Evolutionary conservation across 2,329 filamentous ascomycete genomes (phyloP).

Genomic region (Penicillium sp.): DNA sequence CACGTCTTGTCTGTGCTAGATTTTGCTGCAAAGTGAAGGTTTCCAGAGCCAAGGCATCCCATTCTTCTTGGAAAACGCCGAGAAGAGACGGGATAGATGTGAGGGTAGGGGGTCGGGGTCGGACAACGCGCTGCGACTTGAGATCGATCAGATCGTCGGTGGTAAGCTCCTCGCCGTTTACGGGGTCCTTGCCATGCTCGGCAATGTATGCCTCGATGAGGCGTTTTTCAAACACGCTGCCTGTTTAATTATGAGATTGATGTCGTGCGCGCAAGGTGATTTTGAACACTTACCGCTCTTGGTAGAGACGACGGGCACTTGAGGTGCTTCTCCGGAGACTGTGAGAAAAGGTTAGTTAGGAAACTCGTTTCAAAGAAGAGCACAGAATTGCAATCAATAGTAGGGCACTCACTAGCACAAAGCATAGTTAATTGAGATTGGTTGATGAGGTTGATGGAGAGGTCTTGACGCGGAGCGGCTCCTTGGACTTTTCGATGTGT

Average conservation of each 20-base stretch:
- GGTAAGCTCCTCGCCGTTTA: constrained; percentile 80
- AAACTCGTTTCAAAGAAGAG: not conserved
- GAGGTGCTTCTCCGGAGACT: constrained; percentile 96
- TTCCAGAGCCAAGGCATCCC: constrained; percentile 90
- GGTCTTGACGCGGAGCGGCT: constrained; percentile 35
- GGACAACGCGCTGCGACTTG: constrained; percentile 78
- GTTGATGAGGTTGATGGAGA: constrained; percentile 25
- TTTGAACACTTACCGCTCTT: constrained; percentile 71
- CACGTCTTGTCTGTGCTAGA: constrained; percentile 83
- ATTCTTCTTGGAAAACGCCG: constrained; percentile 95
- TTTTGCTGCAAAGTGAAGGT: constrained; percentile 89
- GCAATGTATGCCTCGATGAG: constrained; percentile 93
- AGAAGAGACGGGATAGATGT: constrained; percentile 95
- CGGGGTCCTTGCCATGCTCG: constrained; percentile 89
- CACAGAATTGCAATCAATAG: constrained; percentile 8
- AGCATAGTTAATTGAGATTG: constrained; percentile 50
- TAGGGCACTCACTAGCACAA: constrained; percentile 60
- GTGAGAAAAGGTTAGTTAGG: constrained; percentile 24
- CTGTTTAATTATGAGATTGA: constrained; percentile 48
- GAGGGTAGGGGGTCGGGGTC: constrained; percentile 85
- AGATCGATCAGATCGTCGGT: constrained; percentile 84
- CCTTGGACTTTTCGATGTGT: constrained; percentile 39
- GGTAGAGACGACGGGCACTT: constrained; percentile 90
- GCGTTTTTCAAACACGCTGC: constrained; percentile 90
- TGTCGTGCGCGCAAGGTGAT: constrained; percentile 14